phyloP scores from a whole-genome alignment of 73 alveolate genomes.

The Paramecium sonneborni region DNA sequence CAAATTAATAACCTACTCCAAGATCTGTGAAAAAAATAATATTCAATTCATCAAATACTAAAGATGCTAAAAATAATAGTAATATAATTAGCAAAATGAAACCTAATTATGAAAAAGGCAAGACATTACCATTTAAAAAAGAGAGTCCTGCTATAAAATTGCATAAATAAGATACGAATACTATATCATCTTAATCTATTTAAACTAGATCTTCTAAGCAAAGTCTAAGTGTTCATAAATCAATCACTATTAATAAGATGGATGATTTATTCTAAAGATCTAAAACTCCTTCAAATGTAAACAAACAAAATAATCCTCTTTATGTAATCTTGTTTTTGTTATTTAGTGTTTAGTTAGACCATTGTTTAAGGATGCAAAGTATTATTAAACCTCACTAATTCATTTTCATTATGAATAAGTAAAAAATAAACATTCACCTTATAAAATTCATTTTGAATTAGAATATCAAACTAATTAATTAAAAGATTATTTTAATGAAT shows the following conservation, averaged over 20 bases:
- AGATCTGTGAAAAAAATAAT: too few relatives aligned
- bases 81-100: not conserved
- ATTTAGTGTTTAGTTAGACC: not conserved
- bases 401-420: not conserved
- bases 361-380: not conserved
- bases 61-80: too few relatives aligned
- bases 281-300: not conserved
- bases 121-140: not conserved
- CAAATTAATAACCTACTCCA: too few relatives aligned
- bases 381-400: not conserved
- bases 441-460: not conserved
- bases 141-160: not conserved
- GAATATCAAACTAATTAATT: not conserved
- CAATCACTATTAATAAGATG: not conserved
- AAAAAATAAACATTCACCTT: not conserved
- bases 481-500: not conserved
- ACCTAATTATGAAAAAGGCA: not conserved
- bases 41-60: too few relatives aligned
- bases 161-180: not conserved
- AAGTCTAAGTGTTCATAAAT: not conserved
- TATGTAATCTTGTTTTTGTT: not conserved
- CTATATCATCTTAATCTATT: not conserved
- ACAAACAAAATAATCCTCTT: not conserved
- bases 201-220: not conserved
- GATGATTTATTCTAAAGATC: not conserved